phyloP scores from a whole-genome alignment of 2,329 filamentous ascomycete species.

The Arachnomyces sp. region DNA sequence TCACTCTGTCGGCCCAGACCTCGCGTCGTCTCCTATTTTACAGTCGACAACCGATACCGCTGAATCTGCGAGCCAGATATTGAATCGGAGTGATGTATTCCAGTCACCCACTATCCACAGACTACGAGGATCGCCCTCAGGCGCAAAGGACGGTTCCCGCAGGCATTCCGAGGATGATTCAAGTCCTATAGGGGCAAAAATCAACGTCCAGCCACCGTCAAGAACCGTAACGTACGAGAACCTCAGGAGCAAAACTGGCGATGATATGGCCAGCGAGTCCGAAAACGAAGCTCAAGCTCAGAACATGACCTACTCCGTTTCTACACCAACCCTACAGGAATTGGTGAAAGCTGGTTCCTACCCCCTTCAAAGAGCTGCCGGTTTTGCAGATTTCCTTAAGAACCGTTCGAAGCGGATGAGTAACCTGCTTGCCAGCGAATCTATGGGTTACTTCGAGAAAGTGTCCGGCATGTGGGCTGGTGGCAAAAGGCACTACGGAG shows the following conservation, averaged over 20 bases:
- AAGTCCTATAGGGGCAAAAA: constrained; percentile 9
- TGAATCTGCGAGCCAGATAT: constrained; percentile 82
- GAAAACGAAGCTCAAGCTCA: constrained; percentile 17
- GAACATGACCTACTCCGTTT: constrained; percentile 20
- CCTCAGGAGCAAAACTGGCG: not conserved
- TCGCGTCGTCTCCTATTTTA: constrained; percentile 60
- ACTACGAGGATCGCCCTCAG: constrained; percentile 22
- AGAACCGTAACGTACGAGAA: constrained; percentile 16
- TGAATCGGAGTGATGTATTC: constrained; percentile 81
- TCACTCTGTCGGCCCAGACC: constrained; percentile 64
- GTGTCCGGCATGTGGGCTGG: constrained; percentile 97
- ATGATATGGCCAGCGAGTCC: constrained; percentile 16
- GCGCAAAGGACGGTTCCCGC: constrained; percentile 19
- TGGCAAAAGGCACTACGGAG: constrained; percentile 78
- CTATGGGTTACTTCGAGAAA: constrained; percentile 93
- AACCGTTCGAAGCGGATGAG: constrained; percentile 73
- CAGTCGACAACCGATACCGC: constrained; percentile 64
- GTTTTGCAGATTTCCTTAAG: constrained; percentile 74
- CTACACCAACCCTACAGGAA: constrained; percentile 49
- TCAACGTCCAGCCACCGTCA: constrained; percentile 20
- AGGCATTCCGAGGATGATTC: constrained; percentile 30
- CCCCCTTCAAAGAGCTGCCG: constrained; percentile 73
- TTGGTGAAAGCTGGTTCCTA: constrained; percentile 58
- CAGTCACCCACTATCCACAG: constrained; percentile 60
- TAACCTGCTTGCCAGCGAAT: constrained; percentile 73